Base-by-base conservation (phyloP, 164 flowering plant species). In the Litsea cubeba region DNA sequence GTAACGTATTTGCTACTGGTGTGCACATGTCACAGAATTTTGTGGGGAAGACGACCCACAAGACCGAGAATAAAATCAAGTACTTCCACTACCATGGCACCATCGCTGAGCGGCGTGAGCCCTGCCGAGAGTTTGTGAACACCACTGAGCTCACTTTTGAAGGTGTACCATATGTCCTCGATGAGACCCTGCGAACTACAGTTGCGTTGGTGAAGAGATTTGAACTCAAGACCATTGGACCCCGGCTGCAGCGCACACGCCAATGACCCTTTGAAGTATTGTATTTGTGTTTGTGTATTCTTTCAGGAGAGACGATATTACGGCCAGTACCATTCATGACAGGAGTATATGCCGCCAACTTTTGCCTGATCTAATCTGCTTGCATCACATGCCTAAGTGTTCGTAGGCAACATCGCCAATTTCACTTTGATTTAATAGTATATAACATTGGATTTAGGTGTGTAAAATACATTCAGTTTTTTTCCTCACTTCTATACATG, bases 51-150 rank as follows among this genome's bases (percentile, higher is more conserved):
- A 84, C 94, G 1, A 82, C 75, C 10, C 92, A 91, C 87, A 89
- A 82, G 77, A 85, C 92, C 2, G 91, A 87, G 26, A 71, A 81
- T 6, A 75, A 65, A 68, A 89, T 95, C 77, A 89, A 76, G 76
- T 95, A 95, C 82, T 95, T 83, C 87, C 98, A 93, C 65, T 93
- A 92, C 74, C 99, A 95, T 35, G 98, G 95, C 51, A 88, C 97
- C 70, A 85, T 93, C 2, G 82, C 96, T 0, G 77, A 85, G 22
- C 81, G 91, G 24, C 81, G 84, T 0, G 98, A 95, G 78, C 96
- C 95, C 0, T 95, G 99, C 76, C 84, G 85, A 10, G 80, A 71
- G 17, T 76, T 82, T 23, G 60, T 84, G 64, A 90, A 88, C 68
- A 51, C 79, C 5, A 80, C 90, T 0, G 70, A 76, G 22, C 67